Evolutionary conservation across 371 early-diverging fungal genomes (phyloP), one percentile per base, ranked within the genome.

Genomic region (Dipsacomyces acuminosporus): DNA sequence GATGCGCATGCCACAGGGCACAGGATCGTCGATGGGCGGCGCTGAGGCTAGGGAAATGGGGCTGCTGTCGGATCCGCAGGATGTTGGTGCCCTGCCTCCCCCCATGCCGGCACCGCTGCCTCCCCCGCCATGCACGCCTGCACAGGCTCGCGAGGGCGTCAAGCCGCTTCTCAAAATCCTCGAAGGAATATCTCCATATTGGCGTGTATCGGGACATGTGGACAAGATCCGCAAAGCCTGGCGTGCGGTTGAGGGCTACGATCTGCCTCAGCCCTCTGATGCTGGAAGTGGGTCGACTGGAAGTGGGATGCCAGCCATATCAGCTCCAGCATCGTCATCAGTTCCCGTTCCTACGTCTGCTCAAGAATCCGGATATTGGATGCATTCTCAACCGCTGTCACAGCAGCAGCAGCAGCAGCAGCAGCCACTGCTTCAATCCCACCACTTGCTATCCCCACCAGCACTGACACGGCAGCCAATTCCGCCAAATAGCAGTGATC

Each of bases 131-230:
- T 65, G 66, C 38, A 52, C 66, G 17, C 41, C 44, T 2, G 61
- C 54, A 7, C 60, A 65, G 56, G 66, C 66, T 6, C 41, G 56
- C 15, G 61, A 65, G 18, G 61, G 61, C 1, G 48, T 65, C 45
- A 56, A 21, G 56, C 56, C 66, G 45, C 56, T 65, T 34, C 52
- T 53, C 15, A 56, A 40, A 30, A 52, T 61, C 8, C 61, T 65
- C 4, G 66, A 65, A 38, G 49, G 52, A 2, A 50, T 65, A 20
- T 48, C 56, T 15, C 50, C 61, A 14, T 65, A 61, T 34, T 65
- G 66, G 66, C 53, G 61, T 20, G 66, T 65, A 8, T 53, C 61
- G 11, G 42, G 46, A 2, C 56, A 56, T 22, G 30, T 56, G 11
- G 15, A 51, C 45, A 56, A 45, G 38, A 55, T 65, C 40, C 66